Evolutionary conservation across 1,284 basidiomycete genomes (phyloP), one percentile per base, ranked within the genome.

Genomic region (Leccinum ponderosum): DNA sequence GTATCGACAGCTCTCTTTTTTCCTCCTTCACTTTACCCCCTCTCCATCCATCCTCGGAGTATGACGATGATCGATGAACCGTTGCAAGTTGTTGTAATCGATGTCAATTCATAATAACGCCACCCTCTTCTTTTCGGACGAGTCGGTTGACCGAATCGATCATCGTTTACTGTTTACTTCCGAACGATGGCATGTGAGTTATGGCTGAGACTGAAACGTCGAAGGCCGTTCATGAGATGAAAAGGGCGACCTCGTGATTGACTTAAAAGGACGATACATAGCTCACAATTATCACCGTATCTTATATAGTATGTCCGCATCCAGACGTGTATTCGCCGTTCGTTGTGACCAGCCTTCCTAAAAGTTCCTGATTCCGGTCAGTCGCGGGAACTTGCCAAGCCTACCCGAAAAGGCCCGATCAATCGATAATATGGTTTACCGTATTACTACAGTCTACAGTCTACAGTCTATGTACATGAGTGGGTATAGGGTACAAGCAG

Each of bases 1-100:
- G 69, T 71, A 74, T 74, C 62, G 54, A 73, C 68, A 72, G 62
- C 33, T 39, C 17, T 42, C 17, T 42, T 42, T 17, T 42, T 4
- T 3, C 3, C 4, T 8, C 7, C 66, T 60, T 55, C 55, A 48
- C 42, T 35, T 55, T 33, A 27, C 27, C 8, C 42, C 35, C 53
- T n/a, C 61, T 42, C 37, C 37, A 17, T 42, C 39, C 60, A 58
- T 63, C 35, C 60, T 63, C 66, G 33, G 42, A 44, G 42, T 12
- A 20, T 7, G 17, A 20, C 42, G 42, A 65, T 68, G 56, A 59
- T 54, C 64, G 69, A 62, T 57, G 64, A 64, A 62, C 42, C 47
- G 8, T 54, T 20, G 37, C 44, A 60, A 37, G 37, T 42, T 53
- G 27, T 29, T 58, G 58, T 68, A 66, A 50, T 53, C 39, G 7